These are phyloP conservation scores for Mrakia frigida DNA, from an alignment of 768 basidiomycete genomes.

Conservation along the genomic window DNA sequence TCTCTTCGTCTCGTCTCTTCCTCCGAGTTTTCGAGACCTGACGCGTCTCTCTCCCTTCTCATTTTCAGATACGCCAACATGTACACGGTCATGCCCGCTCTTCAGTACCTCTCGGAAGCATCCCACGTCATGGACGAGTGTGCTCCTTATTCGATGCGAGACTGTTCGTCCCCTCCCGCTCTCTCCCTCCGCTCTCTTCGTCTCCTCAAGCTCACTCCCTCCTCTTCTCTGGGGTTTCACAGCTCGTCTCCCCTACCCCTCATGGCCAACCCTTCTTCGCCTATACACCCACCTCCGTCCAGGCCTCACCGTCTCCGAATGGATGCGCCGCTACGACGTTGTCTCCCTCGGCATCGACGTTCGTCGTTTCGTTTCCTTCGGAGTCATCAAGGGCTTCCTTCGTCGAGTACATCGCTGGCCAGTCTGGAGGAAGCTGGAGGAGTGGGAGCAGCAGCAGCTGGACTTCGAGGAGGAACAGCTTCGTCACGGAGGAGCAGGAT, in stretches of 20 bases:
- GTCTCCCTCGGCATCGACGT: constrained; percentile 74
- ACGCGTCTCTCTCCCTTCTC: background rate
- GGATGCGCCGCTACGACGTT: constrained; percentile 74
- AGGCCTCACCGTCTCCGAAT: constrained; percentile 75
- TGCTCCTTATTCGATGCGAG: constrained; percentile 79
- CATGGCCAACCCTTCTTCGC: constrained; percentile 80
- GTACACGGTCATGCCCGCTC: constrained; percentile 79
- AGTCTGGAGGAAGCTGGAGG: constrained; percentile 48
- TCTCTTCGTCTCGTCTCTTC: background rate
- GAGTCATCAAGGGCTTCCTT: constrained; percentile 97
- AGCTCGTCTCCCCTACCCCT: constrained; percentile 38
- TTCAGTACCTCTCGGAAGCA: constrained; percentile 83
- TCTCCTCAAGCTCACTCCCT: background rate
- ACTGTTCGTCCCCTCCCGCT: constrained; percentile 51
- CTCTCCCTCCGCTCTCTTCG: background rate
- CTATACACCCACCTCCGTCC: constrained; percentile 81
- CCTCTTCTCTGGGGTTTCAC: background rate
- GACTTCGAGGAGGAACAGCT: constrained; percentile 4
- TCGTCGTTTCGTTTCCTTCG: constrained; percentile 91
- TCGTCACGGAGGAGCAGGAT: background rate
- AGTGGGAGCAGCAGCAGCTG: too few species aligned
- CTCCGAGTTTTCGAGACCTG: background rate
- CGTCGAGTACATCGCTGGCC: constrained; percentile 93
- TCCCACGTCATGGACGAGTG: constrained; percentile 82
- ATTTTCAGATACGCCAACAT: constrained; percentile 30